phyloP scores from a whole-genome alignment of 2,329 filamentous ascomycete genomes.

The Colletotrichum scovillei region DNA sequence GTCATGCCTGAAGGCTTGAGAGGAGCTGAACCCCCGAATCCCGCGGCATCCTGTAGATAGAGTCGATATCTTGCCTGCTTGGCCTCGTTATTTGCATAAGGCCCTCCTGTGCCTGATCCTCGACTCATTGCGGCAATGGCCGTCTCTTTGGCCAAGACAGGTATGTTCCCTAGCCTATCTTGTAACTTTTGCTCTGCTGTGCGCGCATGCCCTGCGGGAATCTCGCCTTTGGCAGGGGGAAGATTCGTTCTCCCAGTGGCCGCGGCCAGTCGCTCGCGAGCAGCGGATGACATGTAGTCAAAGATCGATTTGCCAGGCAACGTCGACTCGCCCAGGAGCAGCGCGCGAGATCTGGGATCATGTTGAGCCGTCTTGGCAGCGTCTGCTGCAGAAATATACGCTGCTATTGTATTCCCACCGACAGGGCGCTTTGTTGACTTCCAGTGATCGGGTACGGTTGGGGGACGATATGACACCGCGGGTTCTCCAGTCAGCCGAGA shows the following conservation, averaged over 20 bases:
- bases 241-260: conserved; percentile 82
- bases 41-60: conserved; percentile 84
- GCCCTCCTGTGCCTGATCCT: conserved; percentile 74
- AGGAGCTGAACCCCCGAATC: conserved; percentile 68
- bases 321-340: conserved; percentile 75
- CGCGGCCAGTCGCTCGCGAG: conserved; percentile 80
- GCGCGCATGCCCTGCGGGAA: conserved; percentile 72
- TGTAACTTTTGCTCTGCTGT: conserved; percentile 72
- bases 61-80: conserved; percentile 85
- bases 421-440: conserved; percentile 60
- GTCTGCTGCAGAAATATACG: conserved; percentile 77
- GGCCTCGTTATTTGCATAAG: conserved; percentile 83
- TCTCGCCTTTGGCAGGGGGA: conserved; percentile 81
- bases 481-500: conserved; percentile 54
- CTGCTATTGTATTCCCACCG: neutral
- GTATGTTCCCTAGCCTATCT: conserved; percentile 68
- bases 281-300: conserved; percentile 85
- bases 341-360: conserved; percentile 81
- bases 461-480: conserved; percentile 68
- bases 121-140: conserved; percentile 77
- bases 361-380: conserved; percentile 82
- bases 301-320: conserved; percentile 95
- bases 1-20: conserved; percentile 54
- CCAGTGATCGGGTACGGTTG: conserved; percentile 80
- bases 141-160: conserved; percentile 73